phyloP scores from a whole-genome alignment of 108 stramenopile species.

The Skeletonema tropicum region DNA sequence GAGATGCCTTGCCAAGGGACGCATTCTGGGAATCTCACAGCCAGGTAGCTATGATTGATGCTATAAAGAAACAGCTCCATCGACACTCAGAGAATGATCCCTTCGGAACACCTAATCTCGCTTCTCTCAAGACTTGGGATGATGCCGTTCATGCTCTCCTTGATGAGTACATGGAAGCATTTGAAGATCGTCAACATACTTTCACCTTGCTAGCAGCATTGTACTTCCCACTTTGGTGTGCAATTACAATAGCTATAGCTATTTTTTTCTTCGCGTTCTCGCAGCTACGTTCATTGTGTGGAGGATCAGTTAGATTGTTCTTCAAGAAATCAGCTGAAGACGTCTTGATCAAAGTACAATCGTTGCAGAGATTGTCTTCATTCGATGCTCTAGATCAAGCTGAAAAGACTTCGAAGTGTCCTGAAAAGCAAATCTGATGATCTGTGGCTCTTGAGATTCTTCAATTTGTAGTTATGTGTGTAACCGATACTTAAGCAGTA shows the following conservation, averaged over 20 bases:
- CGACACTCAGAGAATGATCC: constrained; percentile 37
- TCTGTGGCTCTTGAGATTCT: not conserved
- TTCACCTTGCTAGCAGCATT: constrained; percentile 35
- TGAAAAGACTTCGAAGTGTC: constrained; percentile 13
- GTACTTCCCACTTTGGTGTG: constrained; percentile 49
- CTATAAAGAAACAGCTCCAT: constrained; percentile 41
- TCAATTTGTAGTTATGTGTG: not conserved
- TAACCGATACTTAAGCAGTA: no score
- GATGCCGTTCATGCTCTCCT: constrained; percentile 41
- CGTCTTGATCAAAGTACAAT: constrained; percentile 44
- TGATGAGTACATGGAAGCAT: constrained; percentile 44
- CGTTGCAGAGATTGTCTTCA: constrained; percentile 37
- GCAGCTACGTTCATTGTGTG: constrained; percentile 40
- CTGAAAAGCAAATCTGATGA: constrained; percentile 4
- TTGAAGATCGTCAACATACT: constrained; percentile 44
- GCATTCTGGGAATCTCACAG: constrained; percentile 56
- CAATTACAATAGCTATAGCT: constrained; percentile 25
- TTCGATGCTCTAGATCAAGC: constrained; percentile 27
- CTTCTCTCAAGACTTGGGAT: constrained; percentile 50
- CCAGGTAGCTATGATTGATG: constrained; percentile 29
- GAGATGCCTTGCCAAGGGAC: constrained; percentile 44
- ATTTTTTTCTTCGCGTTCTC: constrained; percentile 41
- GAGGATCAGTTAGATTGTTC: constrained; percentile 49
- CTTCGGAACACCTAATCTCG: constrained; percentile 34
- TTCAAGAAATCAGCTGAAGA: constrained; percentile 41